These are phyloP conservation scores for Penicillium paradoxum DNA, from an alignment of 495 filamentous ascomycete genomes.

Conservation along the genomic window DNA sequence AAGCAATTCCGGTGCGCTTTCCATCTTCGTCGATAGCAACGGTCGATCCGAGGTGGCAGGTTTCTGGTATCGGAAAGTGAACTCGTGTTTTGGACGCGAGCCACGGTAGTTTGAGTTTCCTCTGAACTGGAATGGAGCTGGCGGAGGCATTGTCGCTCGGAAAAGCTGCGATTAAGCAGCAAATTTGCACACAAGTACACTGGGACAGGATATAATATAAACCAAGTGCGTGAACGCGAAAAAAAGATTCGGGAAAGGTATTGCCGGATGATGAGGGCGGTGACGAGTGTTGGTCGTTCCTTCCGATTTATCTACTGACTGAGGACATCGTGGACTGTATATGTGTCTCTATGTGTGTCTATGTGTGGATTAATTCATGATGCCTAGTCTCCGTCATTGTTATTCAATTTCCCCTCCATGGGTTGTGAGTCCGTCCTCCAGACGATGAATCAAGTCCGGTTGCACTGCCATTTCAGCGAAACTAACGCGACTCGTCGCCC, in stretches of 20 bases:
- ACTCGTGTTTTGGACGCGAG: conserved; percentile 28
- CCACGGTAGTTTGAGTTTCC: conserved; percentile 29
- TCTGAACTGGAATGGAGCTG: conserved; percentile 35
- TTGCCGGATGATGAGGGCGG: conserved; percentile 5
- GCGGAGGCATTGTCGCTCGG: conserved; percentile 15
- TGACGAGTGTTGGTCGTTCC: neutral
- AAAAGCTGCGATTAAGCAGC: conserved; percentile 2
- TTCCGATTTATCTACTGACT: neutral
- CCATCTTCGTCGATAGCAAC: conserved; percentile 33
- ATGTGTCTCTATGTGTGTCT: no score
- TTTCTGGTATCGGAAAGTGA: conserved; percentile 42
- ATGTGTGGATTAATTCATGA: neutral
- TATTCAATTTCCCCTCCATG: neutral
- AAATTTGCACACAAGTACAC: neutral
- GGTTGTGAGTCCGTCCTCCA: conserved; percentile 18
- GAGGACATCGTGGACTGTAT: no score
- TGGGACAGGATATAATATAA: neutral
- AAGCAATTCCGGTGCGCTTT: conserved; percentile 37
- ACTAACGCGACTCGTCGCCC: conserved; percentile 54
- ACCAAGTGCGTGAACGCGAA: neutral
- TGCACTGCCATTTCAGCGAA: conserved; percentile 56
- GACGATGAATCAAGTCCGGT: conserved; percentile 31
- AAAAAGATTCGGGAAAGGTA: conserved; percentile 4
- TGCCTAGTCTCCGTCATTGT: no score
- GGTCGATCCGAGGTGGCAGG: conserved; percentile 43